Evolutionary conservation across 2,329 filamentous ascomycete species (phyloP), one percentile per base, ranked within the genome.

Genomic region (Xylaria sp.): DNA sequence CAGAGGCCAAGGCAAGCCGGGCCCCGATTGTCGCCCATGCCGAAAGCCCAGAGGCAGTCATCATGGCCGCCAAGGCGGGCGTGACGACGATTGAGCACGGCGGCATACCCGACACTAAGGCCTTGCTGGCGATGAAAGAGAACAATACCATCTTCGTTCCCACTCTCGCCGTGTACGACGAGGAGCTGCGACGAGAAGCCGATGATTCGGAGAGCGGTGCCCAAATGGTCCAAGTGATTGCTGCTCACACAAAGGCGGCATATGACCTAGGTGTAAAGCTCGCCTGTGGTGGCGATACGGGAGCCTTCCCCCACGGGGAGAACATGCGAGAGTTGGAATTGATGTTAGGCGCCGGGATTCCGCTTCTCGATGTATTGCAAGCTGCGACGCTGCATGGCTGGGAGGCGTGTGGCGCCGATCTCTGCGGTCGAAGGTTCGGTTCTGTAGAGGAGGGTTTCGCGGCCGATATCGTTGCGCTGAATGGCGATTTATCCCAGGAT

Each of bases 211-310:
- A 72, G 21, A 72, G 70, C 21, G 61, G 63, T 8, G 62, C 71
- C 1, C 64, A 62, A 3, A 71, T 78, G 3, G 64, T 70, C 46
- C 65, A 70, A 25, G 57, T 59, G 1, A 72, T 79, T 25, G 71
- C 81, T 38, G 71, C 67, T 2, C 75, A 79, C 27, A 77, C 77
- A 0, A 82, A 80, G 67, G 71, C 69, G 17, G 84, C 82, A 0
- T 77, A 75, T 57, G 77, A 82, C 4, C 54, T 71, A 9, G 84
- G 83, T 0, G 77, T 85, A 17, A 78, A 79, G 52, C 64, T 86
- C 9, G 83, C 82, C 0, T 77, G 78, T 9, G 84, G 84, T 0
- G 83, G 83, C 0, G 83, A 85, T 60, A 85, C 83, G 0, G 83
- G 84, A 1, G 78, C 82, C 0, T 81, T 83, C 58, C 72, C 80